A percentile compares a stretch with the other conserved stretches of the same genome.
These are phyloP conservation scores for Eragrostis curvula DNA, from an alignment of 176 grass and related monocot genomes.

Conservation along the genomic window DNA sequence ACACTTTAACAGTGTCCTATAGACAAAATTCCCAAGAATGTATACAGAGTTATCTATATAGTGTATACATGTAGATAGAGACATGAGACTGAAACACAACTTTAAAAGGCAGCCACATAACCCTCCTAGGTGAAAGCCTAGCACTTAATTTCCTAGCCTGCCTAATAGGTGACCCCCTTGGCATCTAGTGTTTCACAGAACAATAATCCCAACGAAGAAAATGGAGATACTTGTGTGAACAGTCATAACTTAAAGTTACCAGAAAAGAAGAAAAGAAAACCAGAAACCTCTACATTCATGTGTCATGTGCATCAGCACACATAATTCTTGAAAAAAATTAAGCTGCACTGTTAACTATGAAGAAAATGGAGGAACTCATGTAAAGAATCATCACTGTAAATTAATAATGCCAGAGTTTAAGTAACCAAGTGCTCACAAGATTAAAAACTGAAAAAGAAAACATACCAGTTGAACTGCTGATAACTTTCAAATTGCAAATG, in stretches of 20 bases:
- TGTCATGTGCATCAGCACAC: slow-evolving; percentile 3
- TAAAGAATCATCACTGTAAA: background rate
- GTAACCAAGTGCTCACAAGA: background rate
- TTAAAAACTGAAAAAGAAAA: slow-evolving; percentile 22
- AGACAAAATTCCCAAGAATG: background rate
- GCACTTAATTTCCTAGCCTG: background rate
- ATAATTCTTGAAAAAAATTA: background rate
- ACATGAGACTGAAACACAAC: too few relatives aligned
- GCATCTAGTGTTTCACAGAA: background rate
- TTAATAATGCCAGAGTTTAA: background rate
- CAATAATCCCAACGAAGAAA: background rate
- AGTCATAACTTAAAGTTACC: background rate
- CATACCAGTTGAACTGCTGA: slow-evolving; percentile 88
- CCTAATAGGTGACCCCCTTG: background rate
- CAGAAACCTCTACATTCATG: background rate
- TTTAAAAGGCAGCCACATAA: background rate
- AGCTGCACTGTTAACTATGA: background rate
- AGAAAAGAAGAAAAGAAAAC: background rate
- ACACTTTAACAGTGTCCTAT: too few relatives aligned
- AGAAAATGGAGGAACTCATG: background rate
- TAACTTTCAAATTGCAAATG: slow-evolving; percentile 76
- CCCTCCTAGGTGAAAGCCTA: background rate
- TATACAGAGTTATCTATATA: background rate
- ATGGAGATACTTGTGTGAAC: background rate
- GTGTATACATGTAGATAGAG: background rate